Conservation (phyloP, 202 grass and related monocot genomes). For the Sporobolus alterniflorus region DNA sequence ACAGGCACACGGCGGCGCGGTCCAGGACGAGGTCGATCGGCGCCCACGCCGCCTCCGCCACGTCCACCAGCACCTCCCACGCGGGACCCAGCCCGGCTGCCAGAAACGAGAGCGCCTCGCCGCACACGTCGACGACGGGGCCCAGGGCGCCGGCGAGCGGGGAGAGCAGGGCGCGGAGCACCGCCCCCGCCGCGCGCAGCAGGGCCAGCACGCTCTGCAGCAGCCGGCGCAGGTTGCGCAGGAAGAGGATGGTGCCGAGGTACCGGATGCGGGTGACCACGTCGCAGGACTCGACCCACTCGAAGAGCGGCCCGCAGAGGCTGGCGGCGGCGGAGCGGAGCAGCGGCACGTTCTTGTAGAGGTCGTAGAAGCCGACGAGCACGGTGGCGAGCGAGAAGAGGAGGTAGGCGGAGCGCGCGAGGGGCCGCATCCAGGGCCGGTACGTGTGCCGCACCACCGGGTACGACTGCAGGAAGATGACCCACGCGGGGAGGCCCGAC, state of each 20-base stretch:
- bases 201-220: conserved; percentile 53
- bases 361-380: conserved; percentile 93
- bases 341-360: conserved; percentile 93
- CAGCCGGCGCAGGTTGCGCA: conserved; percentile 66
- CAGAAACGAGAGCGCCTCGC: neutral
- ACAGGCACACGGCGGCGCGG: conserved; percentile 5
- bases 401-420: conserved; percentile 67
- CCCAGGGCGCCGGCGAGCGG: conserved; percentile 32
- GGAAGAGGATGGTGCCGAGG: conserved; percentile 91
- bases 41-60: conserved; percentile 50
- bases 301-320: conserved; percentile 79
- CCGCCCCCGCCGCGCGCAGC: conserved; percentile 20
- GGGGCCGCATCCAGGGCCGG: conserved; percentile 84
- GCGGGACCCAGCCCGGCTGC: neutral
- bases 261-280: conserved; percentile 85
- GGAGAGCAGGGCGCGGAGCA: conserved; percentile 38
- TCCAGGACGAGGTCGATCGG: conserved; percentile 47
- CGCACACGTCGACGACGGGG: conserved; percentile 19
- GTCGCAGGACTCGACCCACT: conserved; percentile 92
- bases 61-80: conserved; percentile 38
- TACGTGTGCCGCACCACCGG: conserved; percentile 77
- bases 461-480: conserved; percentile 88
- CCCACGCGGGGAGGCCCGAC: conserved; percentile 83
- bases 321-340: conserved; percentile 65
- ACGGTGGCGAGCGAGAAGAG: conserved; percentile 61